A percentile compares a stretch with the other conserved stretches of the same genome.
These are phyloP conservation scores for Metarhizium rileyi DNA, from an alignment of 2,329 filamentous ascomycete genomes.

Conservation along the genomic window DNA sequence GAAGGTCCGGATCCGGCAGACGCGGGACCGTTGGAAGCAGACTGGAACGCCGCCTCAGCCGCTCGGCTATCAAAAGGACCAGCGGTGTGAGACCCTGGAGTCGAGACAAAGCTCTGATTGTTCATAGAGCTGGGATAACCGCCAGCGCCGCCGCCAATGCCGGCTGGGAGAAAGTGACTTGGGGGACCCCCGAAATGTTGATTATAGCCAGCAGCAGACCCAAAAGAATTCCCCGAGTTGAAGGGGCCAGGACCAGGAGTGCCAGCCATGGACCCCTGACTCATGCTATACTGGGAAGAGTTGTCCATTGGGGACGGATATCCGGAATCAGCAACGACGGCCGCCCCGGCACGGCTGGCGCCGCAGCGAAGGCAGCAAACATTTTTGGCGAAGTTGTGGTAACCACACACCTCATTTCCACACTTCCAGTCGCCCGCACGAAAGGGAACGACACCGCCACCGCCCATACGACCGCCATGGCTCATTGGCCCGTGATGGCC, in stretches of 20 bases:
- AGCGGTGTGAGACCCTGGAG: slow-evolving; percentile 68
- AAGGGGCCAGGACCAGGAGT: slow-evolving; percentile 71
- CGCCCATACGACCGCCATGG: slow-evolving; percentile 62
- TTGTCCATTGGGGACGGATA: slow-evolving; percentile 88
- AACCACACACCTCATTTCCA: slow-evolving; percentile 91
- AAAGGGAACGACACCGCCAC: slow-evolving; percentile 86
- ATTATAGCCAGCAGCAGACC: slow-evolving; percentile 51
- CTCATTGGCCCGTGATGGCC: slow-evolving; percentile 48
- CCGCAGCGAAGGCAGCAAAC: slow-evolving; percentile 95
- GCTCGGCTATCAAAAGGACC: slow-evolving; percentile 88
- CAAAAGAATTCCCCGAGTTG: slow-evolving; percentile 60
- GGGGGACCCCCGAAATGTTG: slow-evolving; percentile 84
- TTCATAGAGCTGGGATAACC: slow-evolving; percentile 70
- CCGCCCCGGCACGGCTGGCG: slow-evolving; percentile 85
- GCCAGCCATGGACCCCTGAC: slow-evolving; percentile 75
- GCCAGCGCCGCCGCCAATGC: slow-evolving; percentile 62
- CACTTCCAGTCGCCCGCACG: slow-evolving; percentile 99
- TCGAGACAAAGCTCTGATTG: slow-evolving; percentile 63
- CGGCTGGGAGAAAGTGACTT: slow-evolving; percentile 84
- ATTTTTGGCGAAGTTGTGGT: slow-evolving; percentile 99
- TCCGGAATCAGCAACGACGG: slow-evolving; percentile 86
- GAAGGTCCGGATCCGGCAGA: slow-evolving; percentile 67
- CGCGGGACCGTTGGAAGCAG: slow-evolving; percentile 70
- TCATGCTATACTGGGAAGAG: slow-evolving; percentile 74
- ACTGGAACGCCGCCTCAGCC: slow-evolving; percentile 89